Evolutionary conservation across 305 asterid genomes (phyloP).

Genomic region (Solanum hybrid): DNA sequence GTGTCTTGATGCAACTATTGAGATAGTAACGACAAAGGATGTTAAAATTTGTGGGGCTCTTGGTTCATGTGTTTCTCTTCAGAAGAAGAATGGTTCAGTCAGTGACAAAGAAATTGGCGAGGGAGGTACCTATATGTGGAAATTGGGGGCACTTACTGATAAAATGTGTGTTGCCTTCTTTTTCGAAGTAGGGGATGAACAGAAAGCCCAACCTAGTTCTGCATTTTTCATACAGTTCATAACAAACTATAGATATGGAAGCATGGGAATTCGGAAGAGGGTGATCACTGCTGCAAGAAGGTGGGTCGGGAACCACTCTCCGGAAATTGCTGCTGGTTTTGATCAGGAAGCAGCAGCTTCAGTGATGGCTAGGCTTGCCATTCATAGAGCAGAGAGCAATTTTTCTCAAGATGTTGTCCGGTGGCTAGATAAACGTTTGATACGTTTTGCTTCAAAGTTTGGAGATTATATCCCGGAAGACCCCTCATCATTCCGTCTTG

Average conservation of each 20-base stretch:
- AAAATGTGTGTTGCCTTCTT: slow-evolving; percentile 83
- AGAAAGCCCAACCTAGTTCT: slow-evolving; percentile 53
- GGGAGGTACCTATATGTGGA: slow-evolving; percentile 76
- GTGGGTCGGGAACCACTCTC: slow-evolving; percentile 71
- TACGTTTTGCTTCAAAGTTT: slow-evolving; percentile 64
- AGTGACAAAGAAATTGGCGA: slow-evolving; percentile 60
- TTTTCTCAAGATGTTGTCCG: slow-evolving; percentile 48
- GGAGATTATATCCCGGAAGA: slow-evolving; percentile 90
- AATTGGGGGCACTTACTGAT: slow-evolving; percentile 51
- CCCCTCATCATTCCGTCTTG: slow-evolving; percentile 73
- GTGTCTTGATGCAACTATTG: slow-evolving; percentile 82
- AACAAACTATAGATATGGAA: slow-evolving; percentile 58
- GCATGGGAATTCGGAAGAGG: slow-evolving; percentile 66
- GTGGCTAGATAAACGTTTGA: slow-evolving; percentile 72
- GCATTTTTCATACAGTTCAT: slow-evolving; percentile 79
- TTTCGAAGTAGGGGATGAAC: slow-evolving; percentile 60
- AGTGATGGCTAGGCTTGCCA: slow-evolving; percentile 77
- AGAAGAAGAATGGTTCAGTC: slow-evolving; percentile 51
- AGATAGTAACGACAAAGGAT: slow-evolving; percentile 61
- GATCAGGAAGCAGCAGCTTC: slow-evolving; percentile 97
- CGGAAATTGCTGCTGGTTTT: slow-evolving; percentile 68
- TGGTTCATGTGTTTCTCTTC: slow-evolving; percentile 70
- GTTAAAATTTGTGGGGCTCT: slow-evolving; percentile 80
- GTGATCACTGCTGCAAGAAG: slow-evolving; percentile 90
- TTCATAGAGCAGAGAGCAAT: slow-evolving; percentile 35